Evolutionary conservation across 495 filamentous ascomycete species (phyloP).

Genomic region (Penicillium ochrochloron): DNA sequence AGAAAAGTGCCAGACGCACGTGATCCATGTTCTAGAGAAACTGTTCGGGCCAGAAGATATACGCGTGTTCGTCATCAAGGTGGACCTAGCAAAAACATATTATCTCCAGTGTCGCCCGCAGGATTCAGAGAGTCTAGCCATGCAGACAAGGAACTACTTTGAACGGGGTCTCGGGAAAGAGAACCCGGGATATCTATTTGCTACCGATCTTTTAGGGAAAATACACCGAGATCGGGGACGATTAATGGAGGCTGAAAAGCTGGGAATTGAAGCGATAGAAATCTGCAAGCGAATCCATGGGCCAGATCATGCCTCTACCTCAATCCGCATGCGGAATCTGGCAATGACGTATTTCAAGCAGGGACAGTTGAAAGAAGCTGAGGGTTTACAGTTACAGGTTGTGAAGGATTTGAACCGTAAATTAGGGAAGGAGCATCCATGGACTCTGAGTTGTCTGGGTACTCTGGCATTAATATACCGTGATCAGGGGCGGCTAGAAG

Average conservation of each 20-base stretch:
- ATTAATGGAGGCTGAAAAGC: constrained; percentile 6
- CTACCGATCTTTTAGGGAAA: neutral
- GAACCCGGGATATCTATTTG: constrained; percentile 5
- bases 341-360: constrained; percentile 1
- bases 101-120: neutral
- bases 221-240: neutral
- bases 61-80: neutral
- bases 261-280: neutral
- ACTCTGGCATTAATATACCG: neutral
- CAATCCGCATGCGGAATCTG: neutral
- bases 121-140: constrained; percentile 7
- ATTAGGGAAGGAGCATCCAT: constrained; percentile 1
- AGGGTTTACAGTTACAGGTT: neutral
- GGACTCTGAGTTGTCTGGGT: constrained; percentile 1
- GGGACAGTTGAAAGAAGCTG: constrained; percentile 2
- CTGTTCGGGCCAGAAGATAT: constrained; percentile 8
- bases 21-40: neutral
- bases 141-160: neutral
- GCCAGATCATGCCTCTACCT: neutral
- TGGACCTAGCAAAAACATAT: constrained; percentile 8
- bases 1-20: neutral
- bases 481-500: neutral
- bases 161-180: neutral
- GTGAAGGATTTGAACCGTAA: neutral
- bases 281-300: constrained; percentile 2